Evolutionary conservation across 2,329 filamentous ascomycete genomes (phyloP).

Genomic region (Beauveria australis): DNA sequence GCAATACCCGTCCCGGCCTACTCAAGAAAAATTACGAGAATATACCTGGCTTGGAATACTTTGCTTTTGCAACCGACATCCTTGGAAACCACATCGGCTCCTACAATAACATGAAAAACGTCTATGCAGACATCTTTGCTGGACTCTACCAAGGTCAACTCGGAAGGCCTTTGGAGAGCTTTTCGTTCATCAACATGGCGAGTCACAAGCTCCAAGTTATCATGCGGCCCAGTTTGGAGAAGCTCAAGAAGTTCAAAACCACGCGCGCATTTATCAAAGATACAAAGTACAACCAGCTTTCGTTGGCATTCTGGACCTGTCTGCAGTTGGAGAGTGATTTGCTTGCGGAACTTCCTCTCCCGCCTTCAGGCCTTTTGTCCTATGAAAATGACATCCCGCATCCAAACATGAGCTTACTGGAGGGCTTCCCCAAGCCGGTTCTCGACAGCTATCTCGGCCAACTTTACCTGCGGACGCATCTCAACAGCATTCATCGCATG

Average conservation of each 20-base stretch:
- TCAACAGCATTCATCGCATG: constrained; percentile 54
- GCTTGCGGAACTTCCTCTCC: constrained; percentile 69
- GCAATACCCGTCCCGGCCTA: constrained; percentile 21
- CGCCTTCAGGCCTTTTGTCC: constrained; percentile 52
- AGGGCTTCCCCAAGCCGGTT: constrained; percentile 38
- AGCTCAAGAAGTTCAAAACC: constrained; percentile 34
- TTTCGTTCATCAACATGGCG: constrained; percentile 50
- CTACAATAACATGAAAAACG: constrained; percentile 71
- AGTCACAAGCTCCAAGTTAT: constrained; percentile 59
- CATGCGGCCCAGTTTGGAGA: constrained; percentile 56
- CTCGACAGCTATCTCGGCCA: constrained; percentile 55
- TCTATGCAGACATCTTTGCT: constrained; percentile 77
- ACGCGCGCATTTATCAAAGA: constrained; percentile 32
- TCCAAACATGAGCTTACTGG: constrained; percentile 45
- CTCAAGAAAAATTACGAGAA: constrained; percentile 63
- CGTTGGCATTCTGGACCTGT: constrained; percentile 86
- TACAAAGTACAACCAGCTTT: constrained; percentile 49
- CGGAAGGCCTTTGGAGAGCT: constrained; percentile 79
- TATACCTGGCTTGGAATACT: constrained; percentile 85
- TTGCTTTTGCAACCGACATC: constrained; percentile 78
- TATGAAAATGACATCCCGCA: constrained; percentile 59
- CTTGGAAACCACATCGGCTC: constrained; percentile 73
- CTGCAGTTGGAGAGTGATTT: constrained; percentile 63
- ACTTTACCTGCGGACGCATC: constrained; percentile 54
- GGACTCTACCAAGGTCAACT: constrained; percentile 86